Conservation (phyloP, 2,329 filamentous ascomycete species). For the Penicillium sp. region DNA sequence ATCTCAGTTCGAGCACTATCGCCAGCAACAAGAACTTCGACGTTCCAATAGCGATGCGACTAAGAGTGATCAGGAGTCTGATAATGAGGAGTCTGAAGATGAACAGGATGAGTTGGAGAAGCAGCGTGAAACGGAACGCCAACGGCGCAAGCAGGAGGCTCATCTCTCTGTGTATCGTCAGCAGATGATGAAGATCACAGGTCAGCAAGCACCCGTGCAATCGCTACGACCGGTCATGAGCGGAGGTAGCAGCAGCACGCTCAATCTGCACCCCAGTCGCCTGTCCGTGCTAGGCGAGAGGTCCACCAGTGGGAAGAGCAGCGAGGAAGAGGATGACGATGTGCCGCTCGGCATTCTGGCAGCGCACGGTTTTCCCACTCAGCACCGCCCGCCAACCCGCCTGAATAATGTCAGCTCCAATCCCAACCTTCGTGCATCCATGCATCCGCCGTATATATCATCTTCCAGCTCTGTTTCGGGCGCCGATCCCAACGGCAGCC, state of each 20-base stretch:
- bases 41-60: slow-evolving; percentile 52
- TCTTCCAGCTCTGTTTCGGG: slow-evolving; percentile 59
- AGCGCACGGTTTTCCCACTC: slow-evolving; percentile 83
- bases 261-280: slow-evolving; percentile 52
- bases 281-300: slow-evolving; percentile 38
- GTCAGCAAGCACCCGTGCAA: slow-evolving; percentile 59
- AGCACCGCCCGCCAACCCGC: slow-evolving; percentile 69
- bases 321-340: slow-evolving; percentile 76
- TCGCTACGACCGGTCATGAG: slow-evolving; percentile 56
- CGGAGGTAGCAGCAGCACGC: slow-evolving; percentile 59
- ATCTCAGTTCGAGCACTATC: slow-evolving; percentile 79
- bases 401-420: slow-evolving; percentile 66
- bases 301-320: slow-evolving; percentile 40
- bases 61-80: slow-evolving; percentile 51
- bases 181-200: slow-evolving; percentile 95
- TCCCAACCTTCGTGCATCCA: slow-evolving; percentile 64
- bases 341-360: slow-evolving; percentile 81
- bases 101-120: slow-evolving; percentile 79
- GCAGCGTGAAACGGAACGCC: slow-evolving; percentile 67
- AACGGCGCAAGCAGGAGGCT: slow-evolving; percentile 83
- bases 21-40: slow-evolving; percentile 66
- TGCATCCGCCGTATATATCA: slow-evolving; percentile 46
- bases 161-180: slow-evolving; percentile 87
- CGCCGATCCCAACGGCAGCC: slow-evolving; percentile 47
- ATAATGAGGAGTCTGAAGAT: slow-evolving; percentile 67